phyloP scores from a whole-genome alignment of 768 basidiomycete species.

The Rhodotorula taiwanensis region DNA sequence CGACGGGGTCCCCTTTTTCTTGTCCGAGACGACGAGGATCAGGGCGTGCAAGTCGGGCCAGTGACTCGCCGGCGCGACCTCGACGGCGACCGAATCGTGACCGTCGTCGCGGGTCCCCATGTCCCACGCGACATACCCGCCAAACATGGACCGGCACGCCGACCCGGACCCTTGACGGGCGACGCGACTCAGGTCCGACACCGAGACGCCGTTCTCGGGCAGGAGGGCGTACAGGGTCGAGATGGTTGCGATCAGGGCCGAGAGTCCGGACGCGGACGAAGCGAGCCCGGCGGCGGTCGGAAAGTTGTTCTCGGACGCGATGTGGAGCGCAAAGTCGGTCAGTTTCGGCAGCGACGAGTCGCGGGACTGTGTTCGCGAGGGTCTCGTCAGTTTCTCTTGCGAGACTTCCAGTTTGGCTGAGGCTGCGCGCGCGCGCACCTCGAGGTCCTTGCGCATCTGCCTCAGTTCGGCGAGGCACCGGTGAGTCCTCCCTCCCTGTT shows the following conservation, averaged over 20 bases:
- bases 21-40: conserved; percentile 91
- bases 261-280: conserved; percentile 93
- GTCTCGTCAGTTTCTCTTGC: no score
- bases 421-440: conserved; percentile 47
- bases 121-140: conserved; percentile 95
- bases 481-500: conserved; percentile 64
- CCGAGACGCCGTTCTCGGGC: conserved; percentile 47
- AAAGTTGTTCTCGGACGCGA: conserved; percentile 96
- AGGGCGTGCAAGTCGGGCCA: conserved; percentile 96
- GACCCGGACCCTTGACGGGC: conserved; percentile 97
- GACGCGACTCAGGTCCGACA: conserved; percentile 80
- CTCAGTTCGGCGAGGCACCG: conserved; percentile 86
- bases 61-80: conserved; percentile 74
- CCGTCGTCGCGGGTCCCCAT: conserved; percentile 63
- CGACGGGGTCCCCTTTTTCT: conserved; percentile 91
- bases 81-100: conserved; percentile 74
- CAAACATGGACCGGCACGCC: conserved; percentile 93
- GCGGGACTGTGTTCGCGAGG: conserved; percentile 7
- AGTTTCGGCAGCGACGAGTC: conserved; percentile 49
- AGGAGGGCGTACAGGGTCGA: conserved; percentile 71
- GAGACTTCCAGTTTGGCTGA: no score
- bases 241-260: conserved; percentile 84
- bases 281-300: conserved; percentile 97
- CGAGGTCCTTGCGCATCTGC: conserved; percentile 64
- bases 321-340: conserved; percentile 68